phyloP scores from a whole-genome alignment of 495 filamentous ascomycete genomes.

The Aspergillus sparsus region DNA sequence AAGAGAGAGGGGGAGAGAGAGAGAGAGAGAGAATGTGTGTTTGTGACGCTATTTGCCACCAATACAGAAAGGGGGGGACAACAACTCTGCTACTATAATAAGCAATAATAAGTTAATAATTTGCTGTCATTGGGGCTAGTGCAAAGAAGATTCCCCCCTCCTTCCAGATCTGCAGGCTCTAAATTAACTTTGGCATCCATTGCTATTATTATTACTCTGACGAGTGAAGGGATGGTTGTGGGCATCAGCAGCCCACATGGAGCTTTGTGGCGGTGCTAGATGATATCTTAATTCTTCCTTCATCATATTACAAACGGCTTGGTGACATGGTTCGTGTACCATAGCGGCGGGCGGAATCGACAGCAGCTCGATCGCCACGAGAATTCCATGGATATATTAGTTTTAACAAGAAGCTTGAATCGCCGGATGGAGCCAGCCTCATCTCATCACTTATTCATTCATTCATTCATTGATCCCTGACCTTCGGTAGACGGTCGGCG shows the following conservation, averaged over 20 bases:
- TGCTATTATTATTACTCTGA: neutral
- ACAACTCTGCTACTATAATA: too few species aligned
- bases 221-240: neutral
- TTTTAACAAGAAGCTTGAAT: neutral
- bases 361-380: neutral
- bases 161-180: slow-evolving; percentile 4
- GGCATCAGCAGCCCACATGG: neutral
- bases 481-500: neutral
- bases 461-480: neutral
- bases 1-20: too few species aligned
- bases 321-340: neutral
- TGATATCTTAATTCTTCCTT: neutral
- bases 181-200: slow-evolving; percentile 4
- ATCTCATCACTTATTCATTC: neutral
- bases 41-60: neutral
- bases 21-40: neutral
- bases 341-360: neutral
- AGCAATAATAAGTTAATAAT: too few species aligned
- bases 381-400: neutral
- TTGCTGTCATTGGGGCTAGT: neutral
- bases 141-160: neutral
- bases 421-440: neutral
- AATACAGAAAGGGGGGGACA: neutral
- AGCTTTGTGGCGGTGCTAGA: neutral
- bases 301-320: neutral